Base-by-base conservation (phyloP, 2,329 filamentous ascomycete species). In the Aureobasidium sp. region DNA sequence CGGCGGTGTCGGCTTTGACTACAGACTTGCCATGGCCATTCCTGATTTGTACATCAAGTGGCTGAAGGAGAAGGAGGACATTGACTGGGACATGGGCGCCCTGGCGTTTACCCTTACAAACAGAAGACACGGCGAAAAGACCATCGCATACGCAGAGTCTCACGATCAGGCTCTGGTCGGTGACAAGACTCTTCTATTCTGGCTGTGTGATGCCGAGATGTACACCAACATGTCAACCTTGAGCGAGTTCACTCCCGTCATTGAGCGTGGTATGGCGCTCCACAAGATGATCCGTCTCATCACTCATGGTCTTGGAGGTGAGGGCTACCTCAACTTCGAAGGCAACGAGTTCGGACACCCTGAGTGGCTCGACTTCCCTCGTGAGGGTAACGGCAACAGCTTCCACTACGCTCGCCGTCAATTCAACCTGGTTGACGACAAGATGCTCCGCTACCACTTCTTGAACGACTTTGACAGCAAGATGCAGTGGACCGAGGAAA, bases 21-120 rank as follows among this genome's bases (percentile, higher is more conserved):
- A 99, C 75, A 86, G 94, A 67, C 84, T 99, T 36, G 92, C 92
- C 61, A 99, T 99, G 94, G 94, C 94, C 5, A 86, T 99, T 65
- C 94, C 94, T 5, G 94, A 99, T 74, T 90, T 99, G 85, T 99
- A 95, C 86, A 99, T 99, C 81, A 99, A 99, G 78, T 90, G 95
- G 72, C 76, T 97, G 64, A 99, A 99, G 76, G 94, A 99, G 77
- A 86, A 91, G 73, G 83, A 88, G 70, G 94, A 99, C 69, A 81
- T 91, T 65, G 84, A 96, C 10, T 99, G 94, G 94, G 89, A 97
- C 69, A 88, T 99, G 75, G 86, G 84, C 62, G 87, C 83, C 67
- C 88, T 99, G 58, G 86, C 86, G 73, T 92, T 88, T 77, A 97
- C 91, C 0, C 78, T 99, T 63, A 96, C 89, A 27, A 97, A 99